Conservation (phyloP, 345 rosid species). For the Eutrema yunnanense region DNA sequence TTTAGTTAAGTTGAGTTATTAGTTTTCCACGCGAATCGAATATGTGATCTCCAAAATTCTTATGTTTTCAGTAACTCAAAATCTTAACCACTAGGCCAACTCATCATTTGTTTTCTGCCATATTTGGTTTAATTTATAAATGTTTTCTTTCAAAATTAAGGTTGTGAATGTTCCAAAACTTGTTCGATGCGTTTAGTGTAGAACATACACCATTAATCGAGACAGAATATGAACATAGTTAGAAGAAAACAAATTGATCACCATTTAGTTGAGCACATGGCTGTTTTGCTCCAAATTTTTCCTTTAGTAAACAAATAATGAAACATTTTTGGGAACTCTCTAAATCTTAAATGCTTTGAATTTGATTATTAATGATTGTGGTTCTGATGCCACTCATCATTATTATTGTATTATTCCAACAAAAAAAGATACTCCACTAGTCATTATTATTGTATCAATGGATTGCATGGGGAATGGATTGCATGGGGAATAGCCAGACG, state of each 20-base stretch:
- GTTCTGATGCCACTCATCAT: slow-evolving; percentile 2
- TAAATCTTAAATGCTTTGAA: background rate
- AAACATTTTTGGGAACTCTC: slow-evolving; percentile 21
- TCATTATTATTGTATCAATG: background rate
- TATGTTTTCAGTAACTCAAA: too few species aligned
- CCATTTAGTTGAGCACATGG: slow-evolving; percentile 7
- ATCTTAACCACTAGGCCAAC: too few species aligned
- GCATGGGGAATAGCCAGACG: slow-evolving; percentile 20
- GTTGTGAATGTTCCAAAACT: background rate
- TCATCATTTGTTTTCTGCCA: background rate
- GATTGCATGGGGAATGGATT: slow-evolving; percentile 27
- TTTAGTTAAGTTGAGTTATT: background rate
- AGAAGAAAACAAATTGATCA: background rate
- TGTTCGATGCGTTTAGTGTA: background rate
- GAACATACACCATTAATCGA: background rate
- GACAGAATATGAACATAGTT: background rate
- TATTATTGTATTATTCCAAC: background rate
- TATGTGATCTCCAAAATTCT: too few species aligned
- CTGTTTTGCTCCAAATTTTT: background rate
- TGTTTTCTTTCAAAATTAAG: background rate
- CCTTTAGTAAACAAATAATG: background rate
- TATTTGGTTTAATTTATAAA: background rate
- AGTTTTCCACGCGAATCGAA: too few species aligned
- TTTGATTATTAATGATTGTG: slow-evolving; percentile 8
- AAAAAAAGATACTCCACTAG: background rate